Base-by-base conservation (phyloP, 1,284 basidiomycete species). In the Apiotrichum porosum region DNA sequence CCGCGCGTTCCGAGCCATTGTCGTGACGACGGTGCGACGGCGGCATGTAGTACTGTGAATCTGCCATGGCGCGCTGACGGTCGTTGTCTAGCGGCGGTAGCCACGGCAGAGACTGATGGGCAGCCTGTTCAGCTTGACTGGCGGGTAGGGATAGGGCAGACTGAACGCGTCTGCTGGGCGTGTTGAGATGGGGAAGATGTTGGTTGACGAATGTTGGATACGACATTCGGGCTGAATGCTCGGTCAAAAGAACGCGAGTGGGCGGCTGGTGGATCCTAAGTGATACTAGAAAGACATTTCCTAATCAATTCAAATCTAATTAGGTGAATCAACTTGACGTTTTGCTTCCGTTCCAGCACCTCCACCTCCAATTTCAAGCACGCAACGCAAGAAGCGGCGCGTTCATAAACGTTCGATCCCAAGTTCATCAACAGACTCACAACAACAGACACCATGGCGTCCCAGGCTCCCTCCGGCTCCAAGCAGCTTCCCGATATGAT, bases 401-500 rank as follows among this genome's bases (percentile, higher is more conserved):
- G n/a, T n/a, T n/a, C n/a, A 42, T 30, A 28, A 39, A 47, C 46
- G 37, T 44, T 42, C 23, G 40, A 30, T 15, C n/a, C 24, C 35
- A n/a, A n/a, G 9, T 13, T 19, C 42, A 19, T 18, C 22, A n/a
- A 34, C 24, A 3, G 3, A 26, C 31, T 8, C 24, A 32, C 32
- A 14, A n/a, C n/a, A n/a, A n/a, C n/a, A n/a, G n/a, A 3, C 37
- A 44, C n/a, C 14, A 44, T 44, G 38, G 28, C 39, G 17, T 17
- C 40, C 4, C 30, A 30, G 13, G 23, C 42, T 9, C 12, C 26
- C 8, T 30, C 43, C 14, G 19, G 32, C 41, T 24, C 42, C 37
- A 63, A 67, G 53, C 56, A 61, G 33, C 58, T 68, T 18, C 72
- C 66, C 19, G 66, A 70, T 33, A 75, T 75, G 73, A 74, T 77